A percentile compares a stretch with the other conserved stretches of the same genome.
phyloP scores from a whole-genome alignment of 106 monocot genomes.

The Dendrobium huoshanense region DNA sequence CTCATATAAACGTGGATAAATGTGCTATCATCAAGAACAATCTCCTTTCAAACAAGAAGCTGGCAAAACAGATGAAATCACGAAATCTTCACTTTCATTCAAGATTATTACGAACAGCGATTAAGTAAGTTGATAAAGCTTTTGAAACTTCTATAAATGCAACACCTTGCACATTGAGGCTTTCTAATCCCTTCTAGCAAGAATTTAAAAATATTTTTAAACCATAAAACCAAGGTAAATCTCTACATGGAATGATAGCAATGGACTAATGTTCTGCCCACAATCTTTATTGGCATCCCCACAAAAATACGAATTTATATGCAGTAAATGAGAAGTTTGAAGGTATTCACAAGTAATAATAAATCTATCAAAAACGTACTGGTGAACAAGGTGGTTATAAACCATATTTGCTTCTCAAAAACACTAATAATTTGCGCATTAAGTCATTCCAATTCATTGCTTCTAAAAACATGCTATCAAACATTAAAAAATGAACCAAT shows the following conservation, averaged over 20 bases:
- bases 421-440: neutral
- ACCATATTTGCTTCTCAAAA: neutral
- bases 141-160: neutral
- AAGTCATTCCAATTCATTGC: no score
- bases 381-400: neutral
- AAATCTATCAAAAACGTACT: neutral
- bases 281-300: neutral
- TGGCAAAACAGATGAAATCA: neutral
- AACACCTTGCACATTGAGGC: neutral
- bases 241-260: neutral
- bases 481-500: neutral
- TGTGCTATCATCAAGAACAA: neutral
- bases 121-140: neutral
- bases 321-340: neutral
- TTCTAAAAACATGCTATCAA: neutral
- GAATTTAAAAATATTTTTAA: neutral
- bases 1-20: no score
- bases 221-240: neutral
- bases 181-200: neutral
- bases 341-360: neutral
- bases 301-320: neutral
- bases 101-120: neutral
- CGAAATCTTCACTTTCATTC: neutral
- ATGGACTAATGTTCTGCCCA: neutral
- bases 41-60: neutral